Percentiles rank a stretch among this genome's conserved stretches.
These are phyloP conservation scores for Pestalotiopsis sp. DNA, from an alignment of 2,329 filamentous ascomycete species.

Conservation along the genomic window DNA sequence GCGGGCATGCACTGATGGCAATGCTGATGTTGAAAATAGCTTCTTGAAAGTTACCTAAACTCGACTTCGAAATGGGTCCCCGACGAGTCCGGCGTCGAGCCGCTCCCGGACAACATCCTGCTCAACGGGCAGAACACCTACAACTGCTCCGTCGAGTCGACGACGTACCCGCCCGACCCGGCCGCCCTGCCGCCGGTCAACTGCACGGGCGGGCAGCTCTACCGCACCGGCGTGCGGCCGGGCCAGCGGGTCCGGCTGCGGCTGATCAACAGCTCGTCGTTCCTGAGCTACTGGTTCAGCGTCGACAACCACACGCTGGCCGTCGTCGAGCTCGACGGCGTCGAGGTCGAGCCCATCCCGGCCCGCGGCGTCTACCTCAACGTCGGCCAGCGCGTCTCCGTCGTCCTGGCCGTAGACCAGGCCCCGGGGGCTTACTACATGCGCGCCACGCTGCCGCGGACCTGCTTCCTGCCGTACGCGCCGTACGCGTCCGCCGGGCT, in stretches of 20 bases:
- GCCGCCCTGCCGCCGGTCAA: constrained; percentile 13
- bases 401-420: constrained; percentile 37
- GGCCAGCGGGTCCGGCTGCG: constrained; percentile 34
- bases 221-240: constrained; percentile 32
- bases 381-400: constrained; percentile 40
- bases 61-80: constrained; percentile 37
- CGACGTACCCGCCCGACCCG: constrained; percentile 25
- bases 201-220: constrained; percentile 35
- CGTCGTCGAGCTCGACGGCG: constrained; percentile 42
- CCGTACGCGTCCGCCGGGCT: constrained; percentile 33
- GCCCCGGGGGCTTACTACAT: constrained; percentile 35
- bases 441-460: constrained; percentile 35
- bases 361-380: constrained; percentile 39
- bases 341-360: constrained; percentile 38
- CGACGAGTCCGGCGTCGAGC: constrained; percentile 39
- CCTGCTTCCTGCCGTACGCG: constrained; percentile 37
- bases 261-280: constrained; percentile 42
- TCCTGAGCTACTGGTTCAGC: constrained; percentile 40
- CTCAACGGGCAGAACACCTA: constrained; percentile 41
- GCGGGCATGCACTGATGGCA: neutral
- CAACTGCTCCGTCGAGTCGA: constrained; percentile 33
- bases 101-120: constrained; percentile 41
- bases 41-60: constrained; percentile 33
- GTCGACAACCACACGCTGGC: constrained; percentile 40
- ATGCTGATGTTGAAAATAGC: constrained; percentile 16